Evolutionary conservation across 139 green algal species (phyloP), one percentile per base, ranked within the genome.

Genomic region (Micractinium conductrix): DNA sequence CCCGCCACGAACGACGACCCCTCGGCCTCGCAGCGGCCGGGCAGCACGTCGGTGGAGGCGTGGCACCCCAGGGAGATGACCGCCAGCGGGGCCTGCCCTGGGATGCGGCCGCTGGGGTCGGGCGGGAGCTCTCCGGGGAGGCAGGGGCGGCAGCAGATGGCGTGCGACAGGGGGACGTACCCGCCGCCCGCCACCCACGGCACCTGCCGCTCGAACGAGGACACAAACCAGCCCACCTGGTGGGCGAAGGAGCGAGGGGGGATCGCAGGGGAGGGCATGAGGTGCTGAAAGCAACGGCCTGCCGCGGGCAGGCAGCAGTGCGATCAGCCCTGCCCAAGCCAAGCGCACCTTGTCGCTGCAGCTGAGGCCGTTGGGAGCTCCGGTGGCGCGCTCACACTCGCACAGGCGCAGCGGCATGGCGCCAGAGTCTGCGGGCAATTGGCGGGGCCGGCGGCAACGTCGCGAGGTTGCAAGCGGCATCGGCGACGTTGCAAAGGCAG

Each of bases 141-240:
- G 89, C 93, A 96, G 0, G 92, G 92, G 3, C 93, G 88, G 84
- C 94, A 97, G 86, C 94, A 97, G 38, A 95, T 83, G 26, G 94
- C 94, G 16, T 84, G 87, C 8, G 93, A 96, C 24, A 97, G 82
- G 0, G 94, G 94, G 6, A 97, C 94, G 22, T 87, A 26, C 44
- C 92, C 94, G n/a, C 90, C 90, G 42, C 93, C 92, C 14, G 71
- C 44, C 45, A 91, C 85, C 91, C 91, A 94, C 55, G 87, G 86
- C 10, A 90, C 91, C 75, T 89, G 70, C 33, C 88, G 85, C 83
- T 94, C 88, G 45, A 90, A 94, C 69, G 55, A 80, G 45, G 80
- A 85, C 37, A 94, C 80, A 74, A 94, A 93, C 74, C 79, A 93
- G 50, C 91, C 91, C 48, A 92, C 86, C 38, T 76, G 38, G 24